phyloP scores from a whole-genome alignment of 2,329 filamentous ascomycete species.

The Ceratocystis smalleyi region DNA sequence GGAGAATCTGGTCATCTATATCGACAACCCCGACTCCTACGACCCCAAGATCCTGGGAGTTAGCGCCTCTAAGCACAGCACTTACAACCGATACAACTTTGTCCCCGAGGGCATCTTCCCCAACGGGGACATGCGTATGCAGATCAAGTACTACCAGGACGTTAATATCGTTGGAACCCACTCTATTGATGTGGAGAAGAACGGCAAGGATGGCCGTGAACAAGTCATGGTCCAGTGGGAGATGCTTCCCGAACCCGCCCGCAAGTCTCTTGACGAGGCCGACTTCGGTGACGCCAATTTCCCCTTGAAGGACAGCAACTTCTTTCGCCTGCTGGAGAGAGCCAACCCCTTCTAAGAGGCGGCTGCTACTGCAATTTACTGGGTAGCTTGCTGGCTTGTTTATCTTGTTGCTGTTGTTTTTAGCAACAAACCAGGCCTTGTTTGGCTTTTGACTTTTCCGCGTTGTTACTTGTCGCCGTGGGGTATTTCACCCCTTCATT shows the following conservation, averaged over 20 bases:
- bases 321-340: slow-evolving; percentile 19
- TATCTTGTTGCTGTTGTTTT: background rate
- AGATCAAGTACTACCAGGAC: slow-evolving; percentile 24
- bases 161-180: slow-evolving; percentile 24
- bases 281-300: slow-evolving; percentile 30
- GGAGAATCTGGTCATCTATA: slow-evolving; percentile 25
- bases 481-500: background rate
- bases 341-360: slow-evolving; percentile 15
- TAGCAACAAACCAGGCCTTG: background rate
- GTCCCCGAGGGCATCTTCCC: slow-evolving; percentile 6
- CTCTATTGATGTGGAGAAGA: slow-evolving; percentile 24
- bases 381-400: background rate
- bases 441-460: background rate
- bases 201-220: slow-evolving; percentile 23
- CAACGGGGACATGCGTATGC: slow-evolving; percentile 18
- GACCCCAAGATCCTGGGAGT: slow-evolving; percentile 25
- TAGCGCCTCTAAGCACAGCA: slow-evolving; percentile 27
- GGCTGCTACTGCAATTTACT: background rate
- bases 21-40: slow-evolving; percentile 21
- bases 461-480: background rate
- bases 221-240: slow-evolving; percentile 32
- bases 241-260: slow-evolving; percentile 24
- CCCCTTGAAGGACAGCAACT: slow-evolving; percentile 26
- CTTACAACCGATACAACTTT: slow-evolving; percentile 21
- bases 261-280: slow-evolving; percentile 25